Evolutionary conservation across 2,329 filamentous ascomycete genomes (phyloP).

Genomic region (Bisporella sp.): DNA sequence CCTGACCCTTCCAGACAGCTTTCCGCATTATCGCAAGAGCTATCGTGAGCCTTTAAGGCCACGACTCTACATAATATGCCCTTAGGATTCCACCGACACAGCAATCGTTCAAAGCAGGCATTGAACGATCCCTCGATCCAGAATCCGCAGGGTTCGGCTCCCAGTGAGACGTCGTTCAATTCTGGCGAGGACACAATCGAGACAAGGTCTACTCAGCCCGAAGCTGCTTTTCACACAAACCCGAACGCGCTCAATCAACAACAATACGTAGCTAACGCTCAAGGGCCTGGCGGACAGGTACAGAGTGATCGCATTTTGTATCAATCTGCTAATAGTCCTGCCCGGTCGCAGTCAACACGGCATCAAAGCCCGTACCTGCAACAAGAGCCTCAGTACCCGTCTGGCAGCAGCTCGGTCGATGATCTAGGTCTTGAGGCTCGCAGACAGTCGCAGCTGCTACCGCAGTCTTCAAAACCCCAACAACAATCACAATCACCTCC

Average conservation of each 20-base stretch:
- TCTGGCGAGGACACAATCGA: constrained; percentile 2
- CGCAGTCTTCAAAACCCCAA: constrained; percentile 8
- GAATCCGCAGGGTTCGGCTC: not conserved
- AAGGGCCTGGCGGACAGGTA: constrained; percentile 16
- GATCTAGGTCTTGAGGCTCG: constrained; percentile 19
- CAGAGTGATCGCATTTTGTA: constrained; percentile 16
- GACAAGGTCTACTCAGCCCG: constrained; percentile 10
- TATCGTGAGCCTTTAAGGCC: constrained; percentile 19
- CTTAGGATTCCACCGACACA: constrained; percentile 24
- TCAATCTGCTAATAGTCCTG: constrained; percentile 14
- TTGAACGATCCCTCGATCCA: constrained; percentile 20
- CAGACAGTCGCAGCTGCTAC: constrained; percentile 9
- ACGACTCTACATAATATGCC: constrained; percentile 23
- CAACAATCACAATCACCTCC: constrained; percentile 14
- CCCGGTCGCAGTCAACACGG: constrained; percentile 22
- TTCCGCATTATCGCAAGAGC: too few species aligned
- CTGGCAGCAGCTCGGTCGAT: constrained; percentile 18
- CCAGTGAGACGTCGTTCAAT: not conserved
- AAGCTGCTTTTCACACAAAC: constrained; percentile 4
- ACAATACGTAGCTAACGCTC: constrained; percentile 10
- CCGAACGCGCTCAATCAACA: constrained; percentile 3
- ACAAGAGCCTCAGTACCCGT: constrained; percentile 10
- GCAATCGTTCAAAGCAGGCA: constrained; percentile 28
- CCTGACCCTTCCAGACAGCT: too few species aligned
- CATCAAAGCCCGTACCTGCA: constrained; percentile 17